Evolutionary conservation across 1,139 yeast genomes (phyloP).

Genomic region (Taphrina deformans): DNA sequence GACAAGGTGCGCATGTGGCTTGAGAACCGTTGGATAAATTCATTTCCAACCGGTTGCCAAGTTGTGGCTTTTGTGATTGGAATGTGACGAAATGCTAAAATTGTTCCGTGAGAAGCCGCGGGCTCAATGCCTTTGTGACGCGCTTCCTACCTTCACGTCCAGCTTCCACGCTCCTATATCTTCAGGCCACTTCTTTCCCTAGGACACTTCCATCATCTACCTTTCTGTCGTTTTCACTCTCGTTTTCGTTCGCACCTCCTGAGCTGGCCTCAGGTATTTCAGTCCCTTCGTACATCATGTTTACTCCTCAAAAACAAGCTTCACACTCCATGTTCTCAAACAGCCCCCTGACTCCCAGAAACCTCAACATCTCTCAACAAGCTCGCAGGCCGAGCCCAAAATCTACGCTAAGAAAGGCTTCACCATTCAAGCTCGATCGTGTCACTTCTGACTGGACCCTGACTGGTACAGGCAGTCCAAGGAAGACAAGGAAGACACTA

Average conservation of each 20-base stretch:
- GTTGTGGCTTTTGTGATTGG: conserved; percentile 19
- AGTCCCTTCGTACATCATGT: conserved; percentile 16
- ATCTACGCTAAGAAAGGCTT: conserved; percentile 17
- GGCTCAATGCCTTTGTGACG: not conserved
- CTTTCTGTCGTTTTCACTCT: conserved; percentile 10
- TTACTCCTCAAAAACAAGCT: conserved; percentile 22
- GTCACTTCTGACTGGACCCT: conserved; percentile 46
- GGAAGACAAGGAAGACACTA: conserved; percentile 33
- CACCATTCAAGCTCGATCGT: conserved; percentile 46
- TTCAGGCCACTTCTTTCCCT: not conserved
- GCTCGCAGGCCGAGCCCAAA: conserved; percentile 29
- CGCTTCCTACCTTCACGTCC: not conserved
- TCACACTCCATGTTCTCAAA: conserved; percentile 6
- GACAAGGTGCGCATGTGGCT: not conserved
- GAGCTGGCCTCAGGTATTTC: conserved; percentile 22
- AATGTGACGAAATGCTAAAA: conserved; percentile 1
- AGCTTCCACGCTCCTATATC: not conserved
- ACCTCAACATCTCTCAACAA: conserved; percentile 25
- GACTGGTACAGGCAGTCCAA: conserved; percentile 41
- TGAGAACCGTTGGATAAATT: not conserved
- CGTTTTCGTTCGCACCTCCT: not conserved
- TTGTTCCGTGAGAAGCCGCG: conserved; percentile 6
- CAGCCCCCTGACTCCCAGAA: conserved; percentile 29
- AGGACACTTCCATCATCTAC: not conserved
- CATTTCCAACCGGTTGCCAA: not conserved